Base-by-base conservation (phyloP, 108 stramenopile genomes). In the Poteriospumella lacustris region DNA sequence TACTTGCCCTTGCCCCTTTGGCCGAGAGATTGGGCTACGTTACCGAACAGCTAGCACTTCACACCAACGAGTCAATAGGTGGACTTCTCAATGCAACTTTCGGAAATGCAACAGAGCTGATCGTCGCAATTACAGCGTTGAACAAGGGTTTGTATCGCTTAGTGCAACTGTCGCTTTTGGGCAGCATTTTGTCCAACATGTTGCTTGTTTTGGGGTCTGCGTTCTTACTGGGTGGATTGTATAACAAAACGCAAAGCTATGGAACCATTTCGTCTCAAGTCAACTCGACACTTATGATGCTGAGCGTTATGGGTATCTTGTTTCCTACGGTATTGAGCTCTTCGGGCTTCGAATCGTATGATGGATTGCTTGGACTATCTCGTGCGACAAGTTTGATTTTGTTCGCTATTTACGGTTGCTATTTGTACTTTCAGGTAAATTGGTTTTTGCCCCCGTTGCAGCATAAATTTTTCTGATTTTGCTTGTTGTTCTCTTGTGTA, bases 71-170 rank as follows among this genome's bases (percentile, higher is more conserved):
- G 60, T 88, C 92, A 0, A 64, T 64, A 34, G 60, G 60, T 9
- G 60, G 60, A 64, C 81, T 97, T 2, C 82, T 97, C 83, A 96
- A 97, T 86, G 97, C 97, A 40, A 95, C 97, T 34, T 93, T 97
- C 80, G 97, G 97, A 44, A 97, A 97, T 83, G 92, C 93, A 12
- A 93, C 94, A 24, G 97, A 96, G 84, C 82, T 95, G 2, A 91
- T 97, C 1, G 90, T 94, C 34, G 91, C 91, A 5, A 89, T 95
- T 43, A 90, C 93, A 42, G 93, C 93, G 0, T 62, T 95, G 39
- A 5, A 3, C 36, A 26, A 34, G 5, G 60, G 60, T 5, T 92
- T 93, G 75, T 88, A 90, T 79, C 90, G 92, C 5, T 92, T 97
- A 12, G 96, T 97, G 1, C 95, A 98, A 80, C 90, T 92, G 38